Percentiles rank a stretch among this genome's conserved stretches.
Conservation (phyloP, 768 basidiomycete genomes). For the Inosperma sp. region DNA sequence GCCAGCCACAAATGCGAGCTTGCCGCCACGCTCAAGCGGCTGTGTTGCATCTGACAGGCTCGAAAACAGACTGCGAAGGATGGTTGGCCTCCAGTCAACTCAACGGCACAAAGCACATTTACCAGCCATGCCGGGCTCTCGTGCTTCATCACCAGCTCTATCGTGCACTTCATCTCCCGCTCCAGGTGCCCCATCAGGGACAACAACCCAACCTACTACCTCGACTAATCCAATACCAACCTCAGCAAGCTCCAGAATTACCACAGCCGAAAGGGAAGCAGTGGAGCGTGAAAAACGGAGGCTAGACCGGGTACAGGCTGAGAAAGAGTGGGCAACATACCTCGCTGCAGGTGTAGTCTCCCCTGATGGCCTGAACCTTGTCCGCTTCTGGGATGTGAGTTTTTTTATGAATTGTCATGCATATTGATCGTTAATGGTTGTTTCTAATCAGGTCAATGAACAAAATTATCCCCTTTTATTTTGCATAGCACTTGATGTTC, state of each 20-base stretch:
- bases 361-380: background rate
- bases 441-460: conserved; percentile 3
- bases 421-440: background rate
- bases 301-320: background rate
- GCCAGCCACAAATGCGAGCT: background rate
- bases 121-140: background rate
- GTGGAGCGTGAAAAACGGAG: background rate
- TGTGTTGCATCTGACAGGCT: background rate
- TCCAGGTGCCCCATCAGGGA: background rate
- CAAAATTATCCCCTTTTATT: background rate
- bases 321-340: background rate
- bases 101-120: background rate
- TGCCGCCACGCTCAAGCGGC: background rate
- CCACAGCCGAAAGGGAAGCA: background rate
- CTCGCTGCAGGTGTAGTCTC: background rate
- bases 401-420: background rate
- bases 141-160: background rate
- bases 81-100: background rate
- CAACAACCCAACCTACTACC: background rate
- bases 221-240: background rate
- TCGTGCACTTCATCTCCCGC: background rate
- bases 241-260: background rate
- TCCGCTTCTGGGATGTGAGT: conserved; percentile 6
- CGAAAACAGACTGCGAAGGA: background rate
- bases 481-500: conserved; percentile 8